Percentiles rank a stretch among this genome's conserved stretches.
phyloP scores from a whole-genome alignment of 2,329 filamentous ascomycete species.

The Chaetothyriales sp. region DNA sequence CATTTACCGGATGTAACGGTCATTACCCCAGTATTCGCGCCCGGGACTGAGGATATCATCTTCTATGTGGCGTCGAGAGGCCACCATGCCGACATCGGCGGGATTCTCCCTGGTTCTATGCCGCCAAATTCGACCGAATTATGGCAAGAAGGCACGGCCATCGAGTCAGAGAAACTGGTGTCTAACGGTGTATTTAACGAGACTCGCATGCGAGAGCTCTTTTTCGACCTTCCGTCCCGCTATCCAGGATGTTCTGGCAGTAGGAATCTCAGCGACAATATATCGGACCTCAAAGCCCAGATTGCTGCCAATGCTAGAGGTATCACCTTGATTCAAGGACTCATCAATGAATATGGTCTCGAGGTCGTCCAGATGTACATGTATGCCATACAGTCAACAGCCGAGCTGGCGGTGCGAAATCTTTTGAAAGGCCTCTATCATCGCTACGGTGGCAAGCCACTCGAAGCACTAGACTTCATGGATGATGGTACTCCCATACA shows the following conservation, averaged over 20 bases:
- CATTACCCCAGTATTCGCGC: slow-evolving; percentile 57
- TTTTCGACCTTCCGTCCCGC: slow-evolving; percentile 17
- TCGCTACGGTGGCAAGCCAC: slow-evolving; percentile 10
- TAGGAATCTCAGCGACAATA: slow-evolving; percentile 27
- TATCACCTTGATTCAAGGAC: slow-evolving; percentile 22
- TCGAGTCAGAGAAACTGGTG: slow-evolving; percentile 28
- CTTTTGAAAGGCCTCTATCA: slow-evolving; percentile 19
- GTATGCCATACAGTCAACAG: slow-evolving; percentile 26
- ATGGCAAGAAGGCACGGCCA: slow-evolving; percentile 35
- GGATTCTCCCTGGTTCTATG: slow-evolving; percentile 24
- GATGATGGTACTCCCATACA: slow-evolving; percentile 28
- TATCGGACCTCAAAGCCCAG: slow-evolving; percentile 34
- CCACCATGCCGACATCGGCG: slow-evolving; percentile 53
- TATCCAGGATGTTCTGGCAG: slow-evolving; percentile 9
- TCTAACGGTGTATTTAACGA: slow-evolving; percentile 26
- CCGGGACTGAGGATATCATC: slow-evolving; percentile 53
- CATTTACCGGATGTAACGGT: slow-evolving; percentile 69
- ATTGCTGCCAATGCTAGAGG: slow-evolving; percentile 33
- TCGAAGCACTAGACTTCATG: slow-evolving; percentile 26
- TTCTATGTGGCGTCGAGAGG: slow-evolving; percentile 66
- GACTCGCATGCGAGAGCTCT: slow-evolving; percentile 18
- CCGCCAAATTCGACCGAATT: slow-evolving; percentile 33
- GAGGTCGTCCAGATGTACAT: slow-evolving; percentile 29
- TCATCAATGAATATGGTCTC: slow-evolving; percentile 25
- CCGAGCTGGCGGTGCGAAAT: slow-evolving; percentile 23